Conservation (phyloP, 73 alveolate species). For the Tetrahymena elliotti region DNA sequence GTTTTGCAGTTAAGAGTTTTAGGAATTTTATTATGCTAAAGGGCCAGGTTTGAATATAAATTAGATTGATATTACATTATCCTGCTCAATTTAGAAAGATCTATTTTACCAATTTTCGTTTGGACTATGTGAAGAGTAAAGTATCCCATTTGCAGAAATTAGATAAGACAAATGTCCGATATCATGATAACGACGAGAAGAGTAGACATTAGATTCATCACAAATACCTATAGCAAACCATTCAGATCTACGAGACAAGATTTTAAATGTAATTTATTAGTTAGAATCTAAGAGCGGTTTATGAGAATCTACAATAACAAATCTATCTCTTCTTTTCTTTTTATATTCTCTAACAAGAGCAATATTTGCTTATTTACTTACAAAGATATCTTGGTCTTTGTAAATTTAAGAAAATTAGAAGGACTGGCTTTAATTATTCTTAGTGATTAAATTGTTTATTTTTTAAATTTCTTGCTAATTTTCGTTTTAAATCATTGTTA, state of each 20-base stretch:
- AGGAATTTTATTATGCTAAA: background rate
- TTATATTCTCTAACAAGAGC: slow-evolving; percentile 10
- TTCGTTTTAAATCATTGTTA: background rate
- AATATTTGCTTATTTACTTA: background rate
- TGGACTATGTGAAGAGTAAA: slow-evolving; percentile 2
- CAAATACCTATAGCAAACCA: slow-evolving; percentile 42
- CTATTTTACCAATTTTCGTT: slow-evolving; percentile 9
- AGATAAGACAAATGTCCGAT: slow-evolving; percentile 34
- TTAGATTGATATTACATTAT: background rate
- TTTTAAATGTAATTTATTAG: background rate
- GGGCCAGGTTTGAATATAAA: background rate
- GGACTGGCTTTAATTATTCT: background rate
- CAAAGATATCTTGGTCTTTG: slow-evolving; percentile 23
- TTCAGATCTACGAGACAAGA: background rate
- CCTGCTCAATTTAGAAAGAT: background rate
- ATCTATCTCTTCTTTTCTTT: slow-evolving; percentile 31
- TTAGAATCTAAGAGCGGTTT: background rate
- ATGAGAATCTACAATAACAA: slow-evolving; percentile 5
- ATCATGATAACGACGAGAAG: slow-evolving; percentile 4
- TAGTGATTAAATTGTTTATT: background rate
- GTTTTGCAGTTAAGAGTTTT: background rate
- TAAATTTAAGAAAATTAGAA: background rate
- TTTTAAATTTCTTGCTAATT: background rate
- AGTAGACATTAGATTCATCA: slow-evolving; percentile 14
- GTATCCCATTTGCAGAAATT: slow-evolving; percentile 29